Base-by-base conservation (phyloP, 2,329 filamentous ascomycete species). In the Neonectria punicea region DNA sequence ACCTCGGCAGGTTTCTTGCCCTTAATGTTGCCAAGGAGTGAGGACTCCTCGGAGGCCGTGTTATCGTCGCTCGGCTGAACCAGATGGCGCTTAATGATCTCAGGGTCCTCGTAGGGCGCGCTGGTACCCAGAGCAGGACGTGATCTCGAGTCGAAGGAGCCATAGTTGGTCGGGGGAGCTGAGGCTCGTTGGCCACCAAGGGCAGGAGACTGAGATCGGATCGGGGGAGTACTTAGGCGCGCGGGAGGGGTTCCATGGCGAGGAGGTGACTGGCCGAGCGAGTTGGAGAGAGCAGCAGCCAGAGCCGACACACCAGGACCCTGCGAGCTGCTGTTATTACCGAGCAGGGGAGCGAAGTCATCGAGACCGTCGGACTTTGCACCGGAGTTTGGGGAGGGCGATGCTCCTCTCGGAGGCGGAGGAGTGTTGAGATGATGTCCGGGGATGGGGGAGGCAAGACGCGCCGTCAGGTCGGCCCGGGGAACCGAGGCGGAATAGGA, bases 11-110 rank as follows among this genome's bases (percentile, higher is more conserved):
- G 76, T 67, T 87, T 85, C 74, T 89, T 89, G 25, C 87, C 87
- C 72, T 89, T 89, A 53, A 74, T 71, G 22, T 77, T 77, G 49
- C 85, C 84, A 46, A 80, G 76, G 67, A 77, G 72, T 1, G 79
- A 82, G 0, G 82, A 80, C 34, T 85, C 83, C 49, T 87, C 84
- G 2, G 83, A 83, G 11, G 82, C 80, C n/a, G 34, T 76, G 30
- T 75, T 77, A 10, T 80, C 78, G 3, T 88, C 86, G 20, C 80
- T 81, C 3, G 92, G 90, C 75, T 91, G 89, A 20, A 98, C 93
- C 73, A 97, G 81, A 84, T 99, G 96, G 70, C 95, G 87, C 77
- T 91, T 94, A 70, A 99, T 88, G 58, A 98, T 93, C 77, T 98
- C 94, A 16, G 94, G 92, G 74, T 98, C 93, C 80, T 98, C 94